Evolutionary conservation across 2,329 filamentous ascomycete species (phyloP), one percentile per base, ranked within the genome.

Genomic region (Cladosporium austrohemisphaericum): DNA sequence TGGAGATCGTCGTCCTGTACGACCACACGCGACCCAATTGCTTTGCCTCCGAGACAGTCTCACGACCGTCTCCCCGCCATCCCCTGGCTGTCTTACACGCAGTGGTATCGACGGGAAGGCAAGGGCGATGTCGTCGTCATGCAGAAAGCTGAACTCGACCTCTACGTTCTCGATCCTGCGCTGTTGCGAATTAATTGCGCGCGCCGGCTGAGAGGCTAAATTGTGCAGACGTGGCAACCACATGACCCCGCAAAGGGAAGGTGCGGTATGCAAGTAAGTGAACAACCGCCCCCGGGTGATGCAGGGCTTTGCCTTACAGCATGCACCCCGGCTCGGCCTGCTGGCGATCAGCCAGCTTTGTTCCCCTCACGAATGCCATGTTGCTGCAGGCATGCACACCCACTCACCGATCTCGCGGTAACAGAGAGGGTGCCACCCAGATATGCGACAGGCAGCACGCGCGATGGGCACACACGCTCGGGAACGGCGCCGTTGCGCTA

Each of bases 381-480:
- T n/a, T n/a, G n/a, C n/a, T n/a, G n/a, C n/a, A 31, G 25, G 25
- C 25, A 28, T 28, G 25, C 25, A 7, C 25, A n/a, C n/a, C 37
- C 14, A n/a, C 3, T 7, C 9, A 13, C 38, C 38, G 38, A 31
- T 23, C 38, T 41, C 38, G 38, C 31, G 38, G 38, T 23, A 22
- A 31, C 25, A 26, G 25, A 6, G 25, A 26, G 25, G 25, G 25
- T 41, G 25, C 18, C 31, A 41, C 38, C 4, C 6, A 14, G 25
- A 41, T 41, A 16, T 41, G 38, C 38, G 22, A 41, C 14, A 28
- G 38, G 38, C 25, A 41, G 38, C 38, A 41, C 38, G 38, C 38
- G 38, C 38, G 20, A 26, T 26, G 25, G 25, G 25, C 25, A 26
- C 25, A 26, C 25, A 11, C 38, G 10, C 16, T 31, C 16, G 38